Evolutionary conservation across 768 basidiomycete genomes (phyloP).

Genomic region (Lactarius tabidus): DNA sequence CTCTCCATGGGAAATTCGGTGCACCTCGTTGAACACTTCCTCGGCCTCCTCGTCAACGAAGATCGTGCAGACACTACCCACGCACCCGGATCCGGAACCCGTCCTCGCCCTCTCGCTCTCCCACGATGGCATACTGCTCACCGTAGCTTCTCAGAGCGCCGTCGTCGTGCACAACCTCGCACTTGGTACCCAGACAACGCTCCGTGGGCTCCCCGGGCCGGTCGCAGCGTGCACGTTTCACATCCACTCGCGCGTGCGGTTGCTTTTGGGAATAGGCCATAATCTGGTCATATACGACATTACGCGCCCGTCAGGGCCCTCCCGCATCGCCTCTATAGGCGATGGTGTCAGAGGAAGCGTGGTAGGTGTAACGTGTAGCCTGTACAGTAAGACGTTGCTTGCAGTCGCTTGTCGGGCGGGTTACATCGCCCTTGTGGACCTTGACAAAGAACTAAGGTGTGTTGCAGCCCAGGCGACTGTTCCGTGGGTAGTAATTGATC

Average conservation of each 20-base stretch:
- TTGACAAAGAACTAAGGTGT: slow-evolving; percentile 73
- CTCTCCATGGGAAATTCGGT: slow-evolving; percentile 45
- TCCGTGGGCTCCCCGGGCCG: slow-evolving; percentile 50
- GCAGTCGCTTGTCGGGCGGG: slow-evolving; percentile 55
- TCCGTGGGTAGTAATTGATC: background rate
- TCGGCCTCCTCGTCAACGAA: slow-evolving; percentile 35
- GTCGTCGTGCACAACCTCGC: slow-evolving; percentile 60
- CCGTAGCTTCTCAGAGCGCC: slow-evolving; percentile 48
- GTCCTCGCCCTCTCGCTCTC: slow-evolving; percentile 56
- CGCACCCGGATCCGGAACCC: slow-evolving; percentile 41
- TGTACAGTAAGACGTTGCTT: slow-evolving; percentile 71
- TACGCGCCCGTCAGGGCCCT: slow-evolving; percentile 50
- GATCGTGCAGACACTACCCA: slow-evolving; percentile 45
- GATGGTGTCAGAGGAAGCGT: slow-evolving; percentile 47
- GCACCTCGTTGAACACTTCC: slow-evolving; percentile 45
- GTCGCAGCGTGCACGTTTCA: slow-evolving; percentile 57
- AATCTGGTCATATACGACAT: slow-evolving; percentile 62
- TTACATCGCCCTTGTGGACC: slow-evolving; percentile 55
- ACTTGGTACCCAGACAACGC: slow-evolving; percentile 47
- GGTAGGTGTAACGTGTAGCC: slow-evolving; percentile 56
- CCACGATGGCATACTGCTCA: slow-evolving; percentile 53
- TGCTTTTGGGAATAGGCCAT: slow-evolving; percentile 51
- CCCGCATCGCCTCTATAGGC: slow-evolving; percentile 48
- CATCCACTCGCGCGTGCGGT: slow-evolving; percentile 52
- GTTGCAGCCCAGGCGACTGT: slow-evolving; percentile 20